Conservation (phyloP, 306 rosid genomes). For the Cicer pinnatifidum region DNA sequence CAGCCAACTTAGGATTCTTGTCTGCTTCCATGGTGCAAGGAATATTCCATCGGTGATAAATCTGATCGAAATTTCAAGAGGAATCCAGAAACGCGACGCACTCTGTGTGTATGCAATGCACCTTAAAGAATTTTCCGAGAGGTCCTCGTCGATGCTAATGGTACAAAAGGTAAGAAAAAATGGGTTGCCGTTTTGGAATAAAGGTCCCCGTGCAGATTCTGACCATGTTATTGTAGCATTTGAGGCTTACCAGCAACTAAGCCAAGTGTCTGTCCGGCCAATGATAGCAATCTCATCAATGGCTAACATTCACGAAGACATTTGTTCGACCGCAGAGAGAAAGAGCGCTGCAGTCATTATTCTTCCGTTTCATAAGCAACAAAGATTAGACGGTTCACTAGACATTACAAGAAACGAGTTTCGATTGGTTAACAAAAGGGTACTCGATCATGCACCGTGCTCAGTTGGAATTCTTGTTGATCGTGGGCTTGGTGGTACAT, state of each 20-base stretch:
- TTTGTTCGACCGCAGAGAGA: slow-evolving; percentile 71
- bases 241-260: slow-evolving; percentile 71
- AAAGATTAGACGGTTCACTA: slow-evolving; percentile 67
- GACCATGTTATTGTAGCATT: slow-evolving; percentile 65
- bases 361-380: slow-evolving; percentile 92
- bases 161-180: slow-evolving; percentile 77
- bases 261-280: slow-evolving; percentile 69
- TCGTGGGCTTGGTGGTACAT: slow-evolving; percentile 84
- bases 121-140: slow-evolving; percentile 82
- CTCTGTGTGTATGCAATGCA: slow-evolving; percentile 85
- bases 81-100: slow-evolving; percentile 57
- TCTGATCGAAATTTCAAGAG: slow-evolving; percentile 80
- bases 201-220: slow-evolving; percentile 48
- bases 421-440: slow-evolving; percentile 65
- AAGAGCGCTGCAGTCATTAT: slow-evolving; percentile 68
- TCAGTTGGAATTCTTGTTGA: slow-evolving; percentile 83
- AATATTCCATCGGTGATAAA: slow-evolving; percentile 77
- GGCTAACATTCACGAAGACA: slow-evolving; percentile 75
- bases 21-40: slow-evolving; percentile 68
- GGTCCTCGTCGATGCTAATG: slow-evolving; percentile 84
- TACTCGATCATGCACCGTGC: slow-evolving; percentile 78
- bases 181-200: slow-evolving; percentile 83
- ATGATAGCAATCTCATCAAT: slow-evolving; percentile 84
- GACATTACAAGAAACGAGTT: slow-evolving; percentile 63
- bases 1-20: slow-evolving; percentile 68